Evolutionary conservation across 306 rosid genomes (phyloP).

Genomic region (Castanea mollissima): DNA sequence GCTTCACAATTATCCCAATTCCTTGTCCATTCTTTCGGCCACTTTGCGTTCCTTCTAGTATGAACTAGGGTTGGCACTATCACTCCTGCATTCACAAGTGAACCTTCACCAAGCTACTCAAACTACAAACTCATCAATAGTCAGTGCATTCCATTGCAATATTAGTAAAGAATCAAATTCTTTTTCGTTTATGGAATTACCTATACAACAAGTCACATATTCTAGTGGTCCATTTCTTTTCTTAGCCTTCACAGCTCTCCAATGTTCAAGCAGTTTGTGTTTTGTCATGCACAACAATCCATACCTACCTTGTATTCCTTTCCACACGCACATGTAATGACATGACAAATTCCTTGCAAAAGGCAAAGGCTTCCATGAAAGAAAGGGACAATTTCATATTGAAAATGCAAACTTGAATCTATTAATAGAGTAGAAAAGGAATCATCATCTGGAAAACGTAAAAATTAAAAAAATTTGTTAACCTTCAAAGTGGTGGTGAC

Average conservation of each 20-base stretch:
- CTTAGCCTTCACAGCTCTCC: background rate
- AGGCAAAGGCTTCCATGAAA: constrained; percentile 27
- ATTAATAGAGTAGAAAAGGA: background rate
- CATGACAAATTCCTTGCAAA: constrained; percentile 62
- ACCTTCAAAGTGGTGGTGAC: no score
- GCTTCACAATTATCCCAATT: constrained; percentile 38
- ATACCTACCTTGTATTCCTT: constrained; percentile 57
- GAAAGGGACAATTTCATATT: background rate
- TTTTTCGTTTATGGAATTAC: background rate
- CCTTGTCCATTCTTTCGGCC: constrained; percentile 43
- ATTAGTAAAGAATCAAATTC: background rate
- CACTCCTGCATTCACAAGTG: constrained; percentile 39
- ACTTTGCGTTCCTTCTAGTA: constrained; percentile 28
- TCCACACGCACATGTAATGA: constrained; percentile 76
- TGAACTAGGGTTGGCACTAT: constrained; percentile 28
- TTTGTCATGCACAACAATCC: constrained; percentile 27
- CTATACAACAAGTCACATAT: constrained; percentile 9
- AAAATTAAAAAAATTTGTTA: no score
- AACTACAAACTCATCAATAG: background rate
- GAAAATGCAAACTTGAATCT: constrained; percentile 17
- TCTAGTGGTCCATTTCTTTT: constrained; percentile 8
- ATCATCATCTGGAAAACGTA: background rate
- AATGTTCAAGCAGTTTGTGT: constrained; percentile 9
- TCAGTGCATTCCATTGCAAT: background rate
- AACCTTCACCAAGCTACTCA: constrained; percentile 31